These are phyloP conservation scores for Fusarium sp. DNA, from an alignment of 2,329 filamentous ascomycete genomes.

Conservation along the genomic window DNA sequence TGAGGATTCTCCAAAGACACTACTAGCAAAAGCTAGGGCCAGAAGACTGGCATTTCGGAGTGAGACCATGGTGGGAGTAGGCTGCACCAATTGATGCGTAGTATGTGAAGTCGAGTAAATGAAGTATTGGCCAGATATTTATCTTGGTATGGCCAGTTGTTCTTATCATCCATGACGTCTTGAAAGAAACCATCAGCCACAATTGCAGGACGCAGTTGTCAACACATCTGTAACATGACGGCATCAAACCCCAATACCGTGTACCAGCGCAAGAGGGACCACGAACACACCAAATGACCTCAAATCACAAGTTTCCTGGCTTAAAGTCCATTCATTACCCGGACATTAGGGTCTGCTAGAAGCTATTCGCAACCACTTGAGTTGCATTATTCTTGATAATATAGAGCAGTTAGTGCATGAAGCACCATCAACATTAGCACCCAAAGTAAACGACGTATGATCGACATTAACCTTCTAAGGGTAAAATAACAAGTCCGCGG, in stretches of 20 bases:
- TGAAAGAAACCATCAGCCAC: neutral
- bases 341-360: neutral
- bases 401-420: neutral
- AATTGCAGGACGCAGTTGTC: neutral
- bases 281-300: neutral
- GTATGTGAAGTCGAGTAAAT: neutral
- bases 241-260: neutral
- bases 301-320: neutral
- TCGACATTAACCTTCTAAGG: neutral
- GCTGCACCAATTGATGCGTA: neutral
- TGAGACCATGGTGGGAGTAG: neutral
- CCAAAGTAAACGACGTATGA: neutral
- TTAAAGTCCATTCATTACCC: neutral
- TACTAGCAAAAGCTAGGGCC: neutral
- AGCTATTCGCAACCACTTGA: neutral
- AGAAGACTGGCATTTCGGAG: neutral
- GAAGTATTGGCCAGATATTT: neutral
- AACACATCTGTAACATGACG: neutral
- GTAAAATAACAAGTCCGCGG: neutral
- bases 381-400: neutral
- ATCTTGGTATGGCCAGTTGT: neutral
- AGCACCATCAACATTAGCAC: neutral
- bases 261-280: neutral
- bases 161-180: neutral
- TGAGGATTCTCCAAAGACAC: neutral